These are phyloP conservation scores for Huiozyma naganishii DNA, from an alignment of 805 yeast species.

Conservation along the genomic window DNA sequence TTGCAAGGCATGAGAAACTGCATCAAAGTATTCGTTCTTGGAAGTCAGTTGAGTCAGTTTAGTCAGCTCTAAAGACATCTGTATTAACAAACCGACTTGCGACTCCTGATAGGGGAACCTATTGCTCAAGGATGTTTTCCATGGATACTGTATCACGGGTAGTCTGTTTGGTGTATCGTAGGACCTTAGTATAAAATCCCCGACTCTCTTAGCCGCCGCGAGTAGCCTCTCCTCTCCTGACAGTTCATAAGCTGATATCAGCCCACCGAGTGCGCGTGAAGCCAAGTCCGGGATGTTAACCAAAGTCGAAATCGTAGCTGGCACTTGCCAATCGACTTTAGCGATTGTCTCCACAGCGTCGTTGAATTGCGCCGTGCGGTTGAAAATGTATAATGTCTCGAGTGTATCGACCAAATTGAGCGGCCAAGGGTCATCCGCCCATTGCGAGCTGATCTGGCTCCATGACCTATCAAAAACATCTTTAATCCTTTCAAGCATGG, in stretches of 20 bases:
- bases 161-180: conserved; percentile 50
- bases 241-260: conserved; percentile 42
- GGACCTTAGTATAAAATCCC: conserved; percentile 39
- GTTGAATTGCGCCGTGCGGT: conserved; percentile 29
- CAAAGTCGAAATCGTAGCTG: conserved; percentile 34
- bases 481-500: background rate
- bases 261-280: conserved; percentile 39
- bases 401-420: conserved; percentile 40
- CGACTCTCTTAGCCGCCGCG: conserved; percentile 35
- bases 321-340: conserved; percentile 31
- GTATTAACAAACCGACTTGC: conserved; percentile 37
- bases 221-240: conserved; percentile 29
- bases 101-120: conserved; percentile 30
- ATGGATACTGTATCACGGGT: conserved; percentile 38
- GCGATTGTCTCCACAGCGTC: conserved; percentile 30
- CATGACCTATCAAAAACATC: conserved; percentile 29
- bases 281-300: conserved; percentile 38
- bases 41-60: conserved; percentile 41
- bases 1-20: conserved; percentile 35
- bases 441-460: conserved; percentile 17
- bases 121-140: conserved; percentile 30
- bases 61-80: conserved; percentile 42
- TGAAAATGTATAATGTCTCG: conserved; percentile 42
- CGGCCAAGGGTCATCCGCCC: conserved; percentile 30
- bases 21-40: conserved; percentile 39